Percentiles rank a stretch among this genome's conserved stretches.
phyloP scores from a whole-genome alignment of 1,284 basidiomycete species.

The Peniophora sp. region DNA sequence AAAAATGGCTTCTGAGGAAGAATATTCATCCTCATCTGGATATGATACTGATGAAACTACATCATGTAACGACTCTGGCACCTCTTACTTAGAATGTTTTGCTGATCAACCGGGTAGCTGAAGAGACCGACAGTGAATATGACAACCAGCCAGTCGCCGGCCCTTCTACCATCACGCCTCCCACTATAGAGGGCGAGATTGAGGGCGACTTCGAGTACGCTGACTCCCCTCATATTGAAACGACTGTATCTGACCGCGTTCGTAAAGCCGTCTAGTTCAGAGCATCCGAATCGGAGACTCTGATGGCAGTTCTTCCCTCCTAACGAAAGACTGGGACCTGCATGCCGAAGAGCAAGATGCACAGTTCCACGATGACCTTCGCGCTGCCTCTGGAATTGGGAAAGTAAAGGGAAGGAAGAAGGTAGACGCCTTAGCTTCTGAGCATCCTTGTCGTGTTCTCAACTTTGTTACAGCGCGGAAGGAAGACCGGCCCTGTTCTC shows the following conservation, averaged over 20 bases:
- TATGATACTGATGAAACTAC: too few relatives aligned
- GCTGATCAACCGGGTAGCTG: neutral
- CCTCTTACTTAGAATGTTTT: too few relatives aligned
- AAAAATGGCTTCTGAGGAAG: too few relatives aligned
- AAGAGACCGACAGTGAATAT: neutral
- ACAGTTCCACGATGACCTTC: conserved; percentile 62
- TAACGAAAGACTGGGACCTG: conserved; percentile 64
- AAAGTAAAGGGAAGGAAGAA: conserved; percentile 34
- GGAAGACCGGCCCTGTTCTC: conserved; percentile 46
- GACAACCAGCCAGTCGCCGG: neutral
- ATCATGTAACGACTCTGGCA: too few relatives aligned
- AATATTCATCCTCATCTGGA: too few relatives aligned
- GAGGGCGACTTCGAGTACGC: conserved; percentile 26
- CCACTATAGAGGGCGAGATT: conserved; percentile 16
- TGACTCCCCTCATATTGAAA: neutral
- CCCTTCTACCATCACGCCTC: neutral
- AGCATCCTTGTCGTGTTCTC: neutral
- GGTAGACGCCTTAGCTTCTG: conserved; percentile 21
- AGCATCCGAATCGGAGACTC: conserved; percentile 48
- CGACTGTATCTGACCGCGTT: neutral
- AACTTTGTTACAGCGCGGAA: conserved; percentile 21
- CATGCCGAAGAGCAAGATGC: conserved; percentile 57
- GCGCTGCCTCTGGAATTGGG: conserved; percentile 66
- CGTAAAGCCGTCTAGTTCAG: conserved; percentile 50
- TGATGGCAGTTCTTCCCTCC: conserved; percentile 33